phyloP scores from a whole-genome alignment of 2,329 filamentous ascomycete genomes.

The Trichophyton simii region DNA sequence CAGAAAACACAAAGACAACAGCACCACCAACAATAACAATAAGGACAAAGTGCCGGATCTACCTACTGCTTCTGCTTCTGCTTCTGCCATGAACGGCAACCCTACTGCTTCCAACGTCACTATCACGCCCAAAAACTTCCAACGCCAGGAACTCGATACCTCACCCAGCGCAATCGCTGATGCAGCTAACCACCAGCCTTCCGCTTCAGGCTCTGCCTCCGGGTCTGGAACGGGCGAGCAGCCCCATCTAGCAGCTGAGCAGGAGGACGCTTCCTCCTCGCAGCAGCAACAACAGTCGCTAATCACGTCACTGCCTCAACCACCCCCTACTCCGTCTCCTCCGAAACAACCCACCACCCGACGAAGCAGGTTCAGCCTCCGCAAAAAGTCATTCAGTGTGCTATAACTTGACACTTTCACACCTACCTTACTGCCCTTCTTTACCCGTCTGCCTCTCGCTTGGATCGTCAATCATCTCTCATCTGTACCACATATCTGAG shows the following conservation, averaged over 20 bases:
- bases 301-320: neutral
- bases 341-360: conserved; percentile 12
- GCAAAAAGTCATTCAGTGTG: conserved; percentile 34
- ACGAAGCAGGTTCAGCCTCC: conserved; percentile 33
- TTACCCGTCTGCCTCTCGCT: neutral
- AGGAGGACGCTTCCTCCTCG: neutral
- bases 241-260: neutral
- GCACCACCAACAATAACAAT: conserved; percentile 30
- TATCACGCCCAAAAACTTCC: neutral
- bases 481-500: conserved; percentile 1
- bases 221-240: neutral
- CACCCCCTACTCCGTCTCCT: neutral
- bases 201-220: neutral
- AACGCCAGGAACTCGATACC: neutral
- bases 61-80: neutral
- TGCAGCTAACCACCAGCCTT: neutral
- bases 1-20: conserved; percentile 42
- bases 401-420: conserved; percentile 14
- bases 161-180: neutral
- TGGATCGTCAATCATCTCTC: neutral
- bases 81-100: neutral
- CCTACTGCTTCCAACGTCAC: neutral
- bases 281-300: neutral
- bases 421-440: too few species aligned
- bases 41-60: conserved; percentile 11